Conservation (phyloP, 768 basidiomycete species). For the Mycena rebaudengoi region DNA sequence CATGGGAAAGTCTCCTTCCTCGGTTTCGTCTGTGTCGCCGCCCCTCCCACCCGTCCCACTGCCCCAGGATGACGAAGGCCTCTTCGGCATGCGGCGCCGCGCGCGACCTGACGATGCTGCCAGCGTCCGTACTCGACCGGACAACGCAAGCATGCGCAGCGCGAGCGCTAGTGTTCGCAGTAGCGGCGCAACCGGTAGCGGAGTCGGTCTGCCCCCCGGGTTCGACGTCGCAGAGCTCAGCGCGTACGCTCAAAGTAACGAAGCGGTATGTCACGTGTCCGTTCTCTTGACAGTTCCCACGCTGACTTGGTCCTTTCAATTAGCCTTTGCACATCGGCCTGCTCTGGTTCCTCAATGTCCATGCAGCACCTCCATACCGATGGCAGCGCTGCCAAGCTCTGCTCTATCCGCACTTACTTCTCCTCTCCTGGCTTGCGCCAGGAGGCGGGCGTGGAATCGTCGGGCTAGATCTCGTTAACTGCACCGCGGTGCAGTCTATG, state of each 20-base stretch:
- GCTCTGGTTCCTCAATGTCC: slow-evolving; percentile 94
- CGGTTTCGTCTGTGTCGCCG: slow-evolving; percentile 43
- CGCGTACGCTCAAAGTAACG: slow-evolving; percentile 57
- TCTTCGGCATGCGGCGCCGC: slow-evolving; percentile 50
- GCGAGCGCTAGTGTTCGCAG: slow-evolving; percentile 35
- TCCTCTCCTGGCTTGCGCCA: slow-evolving; percentile 88
- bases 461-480: slow-evolving; percentile 86
- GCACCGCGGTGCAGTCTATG: slow-evolving; percentile 84
- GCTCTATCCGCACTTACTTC: slow-evolving; percentile 82
- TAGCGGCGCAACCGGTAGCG: slow-evolving; percentile 41
- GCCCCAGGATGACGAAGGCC: slow-evolving; percentile 48
- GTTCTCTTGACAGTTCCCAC: not conserved
- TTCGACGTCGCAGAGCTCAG: slow-evolving; percentile 56
- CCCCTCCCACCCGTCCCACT: slow-evolving; percentile 36
- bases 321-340: slow-evolving; percentile 88
- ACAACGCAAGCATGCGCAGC: slow-evolving; percentile 27
- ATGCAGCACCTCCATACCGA: slow-evolving; percentile 77
- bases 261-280: slow-evolving; percentile 44
- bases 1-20: slow-evolving; percentile 44
- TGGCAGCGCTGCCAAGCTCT: slow-evolving; percentile 88
- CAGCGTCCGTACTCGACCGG: no score
- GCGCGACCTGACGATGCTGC: slow-evolving; percentile 44
- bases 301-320: slow-evolving; percentile 18
- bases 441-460: slow-evolving; percentile 87
- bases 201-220: slow-evolving; percentile 45